Conservation (phyloP, 1,284 basidiomycete species). For the Ustilago esculenta region DNA sequence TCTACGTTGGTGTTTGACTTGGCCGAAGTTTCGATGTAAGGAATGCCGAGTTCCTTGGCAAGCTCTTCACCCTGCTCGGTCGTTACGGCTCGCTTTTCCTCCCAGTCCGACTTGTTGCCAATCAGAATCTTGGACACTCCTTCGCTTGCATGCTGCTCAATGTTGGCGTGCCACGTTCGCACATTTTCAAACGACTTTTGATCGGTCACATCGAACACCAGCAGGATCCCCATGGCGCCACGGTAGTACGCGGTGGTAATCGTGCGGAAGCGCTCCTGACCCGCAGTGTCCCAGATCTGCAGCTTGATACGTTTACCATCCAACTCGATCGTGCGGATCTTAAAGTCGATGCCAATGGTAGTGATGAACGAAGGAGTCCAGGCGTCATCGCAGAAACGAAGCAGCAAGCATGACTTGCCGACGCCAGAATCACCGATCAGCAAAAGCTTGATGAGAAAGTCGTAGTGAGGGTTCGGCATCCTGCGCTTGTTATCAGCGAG, state of each 20-base stretch:
- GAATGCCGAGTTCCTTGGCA: constrained; percentile 87
- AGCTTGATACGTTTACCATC: constrained; percentile 96
- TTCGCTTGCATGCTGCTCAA: constrained; percentile 98
- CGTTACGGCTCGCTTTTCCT: constrained; percentile 91
- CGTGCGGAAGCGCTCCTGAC: constrained; percentile 98
- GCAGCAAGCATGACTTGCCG: constrained; percentile 96
- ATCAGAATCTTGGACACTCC: constrained; percentile 99
- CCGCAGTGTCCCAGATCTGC: constrained; percentile 99
- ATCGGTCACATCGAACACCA: constrained; percentile 99
- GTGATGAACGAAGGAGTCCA: constrained; percentile 99
- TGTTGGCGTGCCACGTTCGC: constrained; percentile 97
- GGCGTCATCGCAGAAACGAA: constrained; percentile 99
- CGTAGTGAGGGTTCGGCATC: constrained; percentile 65
- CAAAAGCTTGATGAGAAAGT: constrained; percentile 63
- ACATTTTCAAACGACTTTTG: constrained; percentile 98
- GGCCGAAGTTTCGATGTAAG: constrained; percentile 97
- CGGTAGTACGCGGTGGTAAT: constrained; percentile 99
- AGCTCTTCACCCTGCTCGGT: constrained; percentile 78
- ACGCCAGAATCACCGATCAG: constrained; percentile 69
- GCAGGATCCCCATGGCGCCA: constrained; percentile 97
- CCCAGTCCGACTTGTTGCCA: constrained; percentile 99
- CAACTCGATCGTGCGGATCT: constrained; percentile 91
- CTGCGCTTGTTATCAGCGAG: constrained; percentile 13
- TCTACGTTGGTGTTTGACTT: constrained; percentile 98
- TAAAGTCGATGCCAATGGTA: constrained; percentile 79